Conservation (phyloP, 352 stramenopile species). For the Elongisporangium undulatum region DNA sequence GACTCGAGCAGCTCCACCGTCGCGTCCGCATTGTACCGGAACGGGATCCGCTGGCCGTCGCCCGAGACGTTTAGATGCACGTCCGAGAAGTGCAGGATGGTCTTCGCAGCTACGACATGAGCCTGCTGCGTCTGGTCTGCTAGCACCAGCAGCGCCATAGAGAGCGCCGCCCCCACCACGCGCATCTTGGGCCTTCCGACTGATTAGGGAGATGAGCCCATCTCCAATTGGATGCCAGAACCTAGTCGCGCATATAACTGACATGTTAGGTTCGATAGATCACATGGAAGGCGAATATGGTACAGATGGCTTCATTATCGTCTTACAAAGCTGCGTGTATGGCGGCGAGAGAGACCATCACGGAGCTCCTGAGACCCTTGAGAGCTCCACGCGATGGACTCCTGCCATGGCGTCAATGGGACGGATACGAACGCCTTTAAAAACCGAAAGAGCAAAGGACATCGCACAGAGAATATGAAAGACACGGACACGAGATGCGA, state of each 20-base stretch:
- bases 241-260: background rate
- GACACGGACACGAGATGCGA: background rate
- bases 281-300: background rate
- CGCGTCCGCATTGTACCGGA: slow-evolving; percentile 49
- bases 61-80: slow-evolving; percentile 77
- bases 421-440: no score
- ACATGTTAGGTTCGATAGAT: background rate
- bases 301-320: background rate
- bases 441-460: no score
- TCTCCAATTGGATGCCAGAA: no score
- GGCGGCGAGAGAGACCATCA: no score
- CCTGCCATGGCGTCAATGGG: no score
- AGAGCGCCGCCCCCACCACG: background rate
- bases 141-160: background rate
- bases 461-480: background rate
- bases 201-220: background rate
- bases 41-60: slow-evolving; percentile 32
- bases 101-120: background rate
- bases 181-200: background rate
- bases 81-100: slow-evolving; percentile 82
- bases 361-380: no score
- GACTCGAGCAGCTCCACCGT: slow-evolving; percentile 61
- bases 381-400: no score
- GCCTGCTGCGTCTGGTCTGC: background rate
- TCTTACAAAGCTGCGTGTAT: no score